Percentiles rank a stretch among this genome's conserved stretches.
Conservation (phyloP, 2,329 filamentous ascomycete genomes). For the Monosporascus cannonballus region DNA sequence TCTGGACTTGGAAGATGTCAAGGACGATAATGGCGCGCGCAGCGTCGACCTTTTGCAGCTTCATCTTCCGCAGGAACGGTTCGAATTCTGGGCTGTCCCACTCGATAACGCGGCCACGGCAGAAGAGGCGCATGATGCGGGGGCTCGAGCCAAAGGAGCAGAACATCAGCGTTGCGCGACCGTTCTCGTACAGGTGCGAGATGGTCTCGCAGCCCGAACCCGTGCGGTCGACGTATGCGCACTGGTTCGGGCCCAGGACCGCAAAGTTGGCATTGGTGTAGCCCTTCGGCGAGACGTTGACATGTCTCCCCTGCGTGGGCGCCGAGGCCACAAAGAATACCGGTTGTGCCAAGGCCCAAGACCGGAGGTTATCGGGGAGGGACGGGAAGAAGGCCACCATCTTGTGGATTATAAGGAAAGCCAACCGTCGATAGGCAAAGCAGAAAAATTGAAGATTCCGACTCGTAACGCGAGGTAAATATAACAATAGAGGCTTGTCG, state of each 20-base stretch:
- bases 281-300: slow-evolving; percentile 54
- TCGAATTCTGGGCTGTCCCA: slow-evolving; percentile 46
- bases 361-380: slow-evolving; percentile 36
- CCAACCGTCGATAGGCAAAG: neutral
- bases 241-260: slow-evolving; percentile 4
- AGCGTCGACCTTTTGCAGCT: slow-evolving; percentile 37
- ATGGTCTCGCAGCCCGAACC: slow-evolving; percentile 54
- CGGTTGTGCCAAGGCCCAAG: slow-evolving; percentile 44
- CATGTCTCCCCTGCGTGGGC: slow-evolving; percentile 42
- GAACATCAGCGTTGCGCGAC: slow-evolving; percentile 52
- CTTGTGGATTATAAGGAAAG: neutral
- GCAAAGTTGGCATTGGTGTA: slow-evolving; percentile 6
- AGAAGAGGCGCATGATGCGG: slow-evolving; percentile 60
- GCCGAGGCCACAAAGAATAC: slow-evolving; percentile 53
- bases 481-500: no score
- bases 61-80: slow-evolving; percentile 24
- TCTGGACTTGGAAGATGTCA: slow-evolving; percentile 60
- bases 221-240: slow-evolving; percentile 44
- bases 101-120: slow-evolving; percentile 53
- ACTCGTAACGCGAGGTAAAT: neutral
- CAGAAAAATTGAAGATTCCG: no score
- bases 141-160: slow-evolving; percentile 55
- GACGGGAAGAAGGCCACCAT: slow-evolving; percentile 20
- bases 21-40: slow-evolving; percentile 56
- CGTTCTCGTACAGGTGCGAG: slow-evolving; percentile 52